phyloP scores from a whole-genome alignment of 805 yeast species.

The Gaillardinia entomophila region DNA sequence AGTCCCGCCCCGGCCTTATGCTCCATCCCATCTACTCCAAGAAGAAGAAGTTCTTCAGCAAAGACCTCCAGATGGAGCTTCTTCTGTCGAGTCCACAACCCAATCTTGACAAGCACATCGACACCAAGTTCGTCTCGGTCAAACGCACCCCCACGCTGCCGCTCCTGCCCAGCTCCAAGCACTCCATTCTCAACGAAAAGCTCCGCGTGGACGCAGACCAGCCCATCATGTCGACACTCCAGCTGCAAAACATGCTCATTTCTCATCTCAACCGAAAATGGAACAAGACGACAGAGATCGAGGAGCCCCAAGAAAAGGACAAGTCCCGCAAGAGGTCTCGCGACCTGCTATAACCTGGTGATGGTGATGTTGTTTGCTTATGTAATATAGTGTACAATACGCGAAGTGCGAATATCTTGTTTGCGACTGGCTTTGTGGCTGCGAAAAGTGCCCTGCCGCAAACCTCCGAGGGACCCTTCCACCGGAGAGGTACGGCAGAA shows the following conservation, averaged over 20 bases:
- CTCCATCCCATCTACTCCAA: constrained; percentile 22
- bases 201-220: constrained; percentile 1
- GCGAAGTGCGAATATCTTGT: neutral
- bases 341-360: constrained; percentile 10
- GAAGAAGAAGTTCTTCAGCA: constrained; percentile 26
- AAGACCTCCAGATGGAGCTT: constrained; percentile 35
- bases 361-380: constrained; percentile 2
- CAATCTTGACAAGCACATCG: constrained; percentile 3
- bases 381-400: neutral
- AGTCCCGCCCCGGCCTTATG: constrained; percentile 7
- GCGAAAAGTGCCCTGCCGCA: too few species aligned
- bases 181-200: neutral
- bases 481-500: too few species aligned
- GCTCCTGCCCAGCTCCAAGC: constrained; percentile 2
- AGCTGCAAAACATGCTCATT: constrained; percentile 28
- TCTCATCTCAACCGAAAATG: constrained; percentile 33
- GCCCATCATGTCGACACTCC: constrained; percentile 11
- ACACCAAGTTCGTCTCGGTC: constrained; percentile 6
- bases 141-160: constrained; percentile 2
- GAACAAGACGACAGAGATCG: constrained; percentile 18
- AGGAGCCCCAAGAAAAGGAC: neutral
- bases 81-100: constrained; percentile 7
- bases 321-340: constrained; percentile 11
- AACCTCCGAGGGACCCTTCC: too few species aligned
- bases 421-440: too few species aligned